A percentile compares a stretch with the other conserved stretches of the same genome.
Evolutionary conservation across 495 filamentous ascomycete genomes (phyloP).

Genomic region (Xylaria bambusicola): DNA sequence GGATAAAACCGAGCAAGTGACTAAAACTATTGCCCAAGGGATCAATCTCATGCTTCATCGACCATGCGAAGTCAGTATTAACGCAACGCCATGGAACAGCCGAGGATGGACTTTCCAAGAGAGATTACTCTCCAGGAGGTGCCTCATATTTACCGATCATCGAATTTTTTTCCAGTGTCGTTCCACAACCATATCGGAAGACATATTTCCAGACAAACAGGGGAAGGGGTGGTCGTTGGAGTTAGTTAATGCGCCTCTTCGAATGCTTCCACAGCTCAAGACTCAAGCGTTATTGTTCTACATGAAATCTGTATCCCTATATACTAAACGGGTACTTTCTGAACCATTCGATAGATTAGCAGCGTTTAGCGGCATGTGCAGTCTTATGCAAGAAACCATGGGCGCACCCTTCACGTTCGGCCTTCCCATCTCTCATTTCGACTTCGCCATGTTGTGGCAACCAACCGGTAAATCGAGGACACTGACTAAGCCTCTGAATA

Average conservation of each 20-base stretch:
- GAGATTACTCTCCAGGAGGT: constrained; percentile 35
- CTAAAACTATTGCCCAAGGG: constrained; percentile 16
- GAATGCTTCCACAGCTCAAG: constrained; percentile 26
- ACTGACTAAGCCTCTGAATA: background rate
- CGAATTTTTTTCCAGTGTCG: constrained; percentile 40
- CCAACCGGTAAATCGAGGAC: constrained; percentile 2
- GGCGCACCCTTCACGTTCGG: constrained; percentile 26
- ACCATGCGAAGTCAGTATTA: constrained; percentile 21
- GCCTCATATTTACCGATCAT: constrained; percentile 35
- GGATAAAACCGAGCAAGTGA: background rate
- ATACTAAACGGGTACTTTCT: constrained; percentile 31
- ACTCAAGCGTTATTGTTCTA: constrained; percentile 31
- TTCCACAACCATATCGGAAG: constrained; percentile 27
- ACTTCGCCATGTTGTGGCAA: constrained; percentile 34
- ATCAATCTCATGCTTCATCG: constrained; percentile 19
- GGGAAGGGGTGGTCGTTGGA: constrained; percentile 32
- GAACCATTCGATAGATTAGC: constrained; percentile 33
- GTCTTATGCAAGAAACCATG: constrained; percentile 24
- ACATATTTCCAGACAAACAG: constrained; percentile 26
- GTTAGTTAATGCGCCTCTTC: constrained; percentile 18
- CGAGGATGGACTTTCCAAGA: constrained; percentile 45
- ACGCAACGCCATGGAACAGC: constrained; percentile 28
- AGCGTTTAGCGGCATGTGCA: constrained; percentile 34
- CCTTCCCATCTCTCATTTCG: constrained; percentile 37
- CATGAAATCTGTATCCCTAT: constrained; percentile 28